Evolutionary conservation across 441 rosid species (phyloP).

Genomic region (Aquilaria agallochum): DNA sequence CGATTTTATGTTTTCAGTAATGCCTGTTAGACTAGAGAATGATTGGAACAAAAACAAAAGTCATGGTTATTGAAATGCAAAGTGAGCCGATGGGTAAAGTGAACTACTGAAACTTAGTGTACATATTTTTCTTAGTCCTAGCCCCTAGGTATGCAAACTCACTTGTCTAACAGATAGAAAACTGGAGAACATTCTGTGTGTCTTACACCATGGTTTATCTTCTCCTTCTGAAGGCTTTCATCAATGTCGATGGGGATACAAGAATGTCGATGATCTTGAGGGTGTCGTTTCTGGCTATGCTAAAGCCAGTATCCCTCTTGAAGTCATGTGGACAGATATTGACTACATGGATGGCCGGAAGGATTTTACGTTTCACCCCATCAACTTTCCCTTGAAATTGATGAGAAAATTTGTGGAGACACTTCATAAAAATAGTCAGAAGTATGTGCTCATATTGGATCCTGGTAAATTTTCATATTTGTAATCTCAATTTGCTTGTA

Average conservation of each 20-base stretch:
- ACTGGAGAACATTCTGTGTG: no score
- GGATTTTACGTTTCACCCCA: constrained; percentile 74
- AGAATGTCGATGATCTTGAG: constrained; percentile 52
- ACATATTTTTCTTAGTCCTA: no score
- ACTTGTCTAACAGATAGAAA: no score
- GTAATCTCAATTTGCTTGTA: neutral
- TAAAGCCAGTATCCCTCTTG: constrained; percentile 67
- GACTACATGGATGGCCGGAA: constrained; percentile 74
- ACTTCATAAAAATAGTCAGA: constrained; percentile 63
- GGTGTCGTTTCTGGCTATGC: constrained; percentile 70
- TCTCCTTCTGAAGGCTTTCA: constrained; percentile 51
- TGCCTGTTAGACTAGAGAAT: no score
- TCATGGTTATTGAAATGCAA: no score
- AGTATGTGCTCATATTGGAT: constrained; percentile 62
- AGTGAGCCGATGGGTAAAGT: no score
- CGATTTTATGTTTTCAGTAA: no score
- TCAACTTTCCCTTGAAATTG: constrained; percentile 47
- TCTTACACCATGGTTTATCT: no score
- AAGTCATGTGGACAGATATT: constrained; percentile 86
- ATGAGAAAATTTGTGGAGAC: constrained; percentile 42
- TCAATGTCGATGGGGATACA: constrained; percentile 73
- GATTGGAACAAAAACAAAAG: no score
- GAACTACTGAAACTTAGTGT: no score
- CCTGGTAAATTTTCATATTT: constrained; percentile 39
- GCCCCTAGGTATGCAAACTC: no score